Percentiles rank a stretch among this genome's conserved stretches.
Conservation (phyloP, 257 asterid genomes). For the Solanum chiquidenum region DNA sequence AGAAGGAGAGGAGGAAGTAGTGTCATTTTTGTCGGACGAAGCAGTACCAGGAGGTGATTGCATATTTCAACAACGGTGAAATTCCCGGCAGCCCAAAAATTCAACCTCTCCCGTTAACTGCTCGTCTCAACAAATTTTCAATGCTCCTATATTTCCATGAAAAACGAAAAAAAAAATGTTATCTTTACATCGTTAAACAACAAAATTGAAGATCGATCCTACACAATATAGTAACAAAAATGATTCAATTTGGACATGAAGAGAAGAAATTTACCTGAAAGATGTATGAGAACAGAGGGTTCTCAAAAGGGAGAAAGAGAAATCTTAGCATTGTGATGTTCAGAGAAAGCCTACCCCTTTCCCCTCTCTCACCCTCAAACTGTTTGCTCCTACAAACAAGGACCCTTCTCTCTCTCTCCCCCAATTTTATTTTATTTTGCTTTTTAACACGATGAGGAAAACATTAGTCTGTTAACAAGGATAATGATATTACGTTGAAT, state of each 20-base stretch:
- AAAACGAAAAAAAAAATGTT: neutral
- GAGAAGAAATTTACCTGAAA: slow-evolving; percentile 11
- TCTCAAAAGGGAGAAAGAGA: neutral
- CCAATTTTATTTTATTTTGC: neutral
- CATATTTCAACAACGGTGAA: neutral
- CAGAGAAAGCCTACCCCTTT: slow-evolving; percentile 7
- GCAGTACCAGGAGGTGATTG: neutral
- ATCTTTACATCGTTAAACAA: neutral
- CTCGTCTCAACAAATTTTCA: slow-evolving; percentile 1
- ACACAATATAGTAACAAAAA: neutral
- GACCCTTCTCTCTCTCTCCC: slow-evolving; percentile 7
- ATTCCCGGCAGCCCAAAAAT: slow-evolving; percentile 13
- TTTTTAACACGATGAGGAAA: neutral
- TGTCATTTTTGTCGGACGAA: neutral
- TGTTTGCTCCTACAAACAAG: slow-evolving; percentile 24
- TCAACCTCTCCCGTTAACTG: slow-evolving; percentile 16
- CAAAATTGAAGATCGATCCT: neutral
- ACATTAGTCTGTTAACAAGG: neutral
- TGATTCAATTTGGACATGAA: neutral
- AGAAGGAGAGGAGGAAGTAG: slow-evolving; percentile 2
- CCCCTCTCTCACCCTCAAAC: slow-evolving; percentile 6
- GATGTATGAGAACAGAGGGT: neutral
- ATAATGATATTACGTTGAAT: neutral
- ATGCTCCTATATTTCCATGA: slow-evolving; percentile 8
- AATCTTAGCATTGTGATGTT: neutral